Evolutionary conservation across 2,329 filamentous ascomycete species (phyloP).

Genomic region (Byssoonygena ceratinophila): DNA sequence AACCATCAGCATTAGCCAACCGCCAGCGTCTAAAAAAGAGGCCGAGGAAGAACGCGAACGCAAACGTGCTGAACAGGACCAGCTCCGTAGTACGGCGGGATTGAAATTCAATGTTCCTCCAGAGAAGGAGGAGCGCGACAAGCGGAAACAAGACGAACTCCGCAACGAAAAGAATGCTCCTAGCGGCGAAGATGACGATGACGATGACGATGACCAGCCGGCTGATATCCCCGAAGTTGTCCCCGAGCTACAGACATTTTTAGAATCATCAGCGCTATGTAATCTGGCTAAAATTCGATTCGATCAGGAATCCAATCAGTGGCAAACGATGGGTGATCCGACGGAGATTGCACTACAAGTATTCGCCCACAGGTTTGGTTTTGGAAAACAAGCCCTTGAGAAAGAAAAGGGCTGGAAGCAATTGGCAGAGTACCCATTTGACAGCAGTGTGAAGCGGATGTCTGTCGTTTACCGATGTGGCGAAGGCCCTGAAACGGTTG

Average conservation of each 20-base stretch:
- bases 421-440: conserved; percentile 54
- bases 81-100: conserved; percentile 49
- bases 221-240: conserved; percentile 31
- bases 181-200: conserved; percentile 17
- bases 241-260: conserved; percentile 41
- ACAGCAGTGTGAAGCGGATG: conserved; percentile 57
- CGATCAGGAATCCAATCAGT: conserved; percentile 34
- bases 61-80: conserved; percentile 42
- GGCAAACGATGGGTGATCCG: conserved; percentile 52
- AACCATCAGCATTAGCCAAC: conserved; percentile 31
- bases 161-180: conserved; percentile 17
- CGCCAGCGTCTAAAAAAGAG: conserved; percentile 24
- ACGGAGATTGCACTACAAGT: conserved; percentile 60
- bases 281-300: conserved; percentile 44
- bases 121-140: conserved; percentile 29
- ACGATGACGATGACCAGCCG: conserved; percentile 17
- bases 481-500: conserved; percentile 27
- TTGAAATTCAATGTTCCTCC: conserved; percentile 55
- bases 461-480: conserved; percentile 46
- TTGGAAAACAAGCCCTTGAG: conserved; percentile 37
- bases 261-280: conserved; percentile 46
- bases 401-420: conserved; percentile 39
- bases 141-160: conserved; percentile 22
- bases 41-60: conserved; percentile 28
- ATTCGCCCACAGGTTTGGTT: conserved; percentile 51